Base-by-base conservation (phyloP, 805 yeast genomes). In the Wickerhamiella nectarea region DNA sequence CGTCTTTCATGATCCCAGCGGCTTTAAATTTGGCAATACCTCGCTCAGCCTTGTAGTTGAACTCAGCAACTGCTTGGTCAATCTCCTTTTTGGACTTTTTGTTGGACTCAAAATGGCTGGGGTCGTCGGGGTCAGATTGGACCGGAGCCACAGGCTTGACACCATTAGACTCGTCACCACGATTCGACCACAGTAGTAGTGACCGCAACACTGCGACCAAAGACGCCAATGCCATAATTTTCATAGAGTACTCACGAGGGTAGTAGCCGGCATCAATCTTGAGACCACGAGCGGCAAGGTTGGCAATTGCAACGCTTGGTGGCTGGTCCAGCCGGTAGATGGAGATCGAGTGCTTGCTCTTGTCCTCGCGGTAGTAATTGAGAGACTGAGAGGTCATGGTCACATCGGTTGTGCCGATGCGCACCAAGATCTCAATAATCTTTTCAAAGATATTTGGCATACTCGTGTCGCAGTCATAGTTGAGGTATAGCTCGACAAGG, bases 391-490 rank as follows among this genome's bases (percentile, higher is more conserved):
- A 71, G 0, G 94, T 74, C 15, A 80, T 76, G 6, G 77, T 85
- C 4, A 81, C 79, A 46, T 85, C 71, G 0, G 79, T 69, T 29
- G 83, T 64, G 0, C 95, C 78, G 70, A 69, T 58, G 67, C 78
- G 47, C 55, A 85, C 80, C 50, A 91, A 68, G 52, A 80, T 78
- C 51, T 85, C 87, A 43, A 86, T 75, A 35, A 86, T 68, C 41
- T 76, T 69, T 62, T 91, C 98, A 62, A 87, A 84, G 40, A 87
- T 69, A 59, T 91, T 91, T 70, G 78, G 73, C 15, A 71, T 67
- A 2, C 73, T 63, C 25, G 76, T 66, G 58, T 86, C 95, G 67
- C 99, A 91, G 61, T 91, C 99, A 60, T 91, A 93, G 62, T 91
- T 91, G 55, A 91, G 70, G 58, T 89, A 91, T 47, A 91, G 76